phyloP scores from a whole-genome alignment of 1,284 basidiomycete species.

The Wallemia ichthyophaga region DNA sequence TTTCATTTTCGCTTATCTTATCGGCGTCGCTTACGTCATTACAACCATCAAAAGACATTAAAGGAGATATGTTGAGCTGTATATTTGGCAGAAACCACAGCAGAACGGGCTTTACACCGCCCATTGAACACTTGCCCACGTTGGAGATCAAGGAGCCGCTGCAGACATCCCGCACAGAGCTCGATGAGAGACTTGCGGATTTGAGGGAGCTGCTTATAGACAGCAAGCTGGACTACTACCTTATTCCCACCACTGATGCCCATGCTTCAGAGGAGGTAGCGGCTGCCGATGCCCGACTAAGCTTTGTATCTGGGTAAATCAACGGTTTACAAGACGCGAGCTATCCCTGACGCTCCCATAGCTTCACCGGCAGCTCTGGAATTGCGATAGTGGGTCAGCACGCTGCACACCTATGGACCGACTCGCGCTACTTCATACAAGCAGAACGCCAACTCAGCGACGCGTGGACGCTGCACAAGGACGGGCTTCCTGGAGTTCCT shows the following conservation, averaged over 20 bases:
- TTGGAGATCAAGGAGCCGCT: not conserved
- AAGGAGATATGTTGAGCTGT: not conserved
- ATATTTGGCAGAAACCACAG: not conserved
- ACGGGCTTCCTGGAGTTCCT: not conserved
- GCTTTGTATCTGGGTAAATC: slow-evolving; percentile 24
- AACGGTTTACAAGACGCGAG: slow-evolving; percentile 52
- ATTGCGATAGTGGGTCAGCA: slow-evolving; percentile 6
- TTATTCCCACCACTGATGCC: slow-evolving; percentile 19
- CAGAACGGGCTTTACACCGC: too few relatives aligned
- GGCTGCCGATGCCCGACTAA: not conserved
- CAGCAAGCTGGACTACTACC: slow-evolving; percentile 6
- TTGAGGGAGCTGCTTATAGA: slow-evolving; percentile 5
- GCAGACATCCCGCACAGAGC: not conserved
- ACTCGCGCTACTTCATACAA: slow-evolving; percentile 43
- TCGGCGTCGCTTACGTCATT: too few relatives aligned
- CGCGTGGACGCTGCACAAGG: not conserved
- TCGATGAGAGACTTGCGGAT: not conserved
- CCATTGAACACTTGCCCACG: not conserved
- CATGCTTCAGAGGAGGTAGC: slow-evolving; percentile 55
- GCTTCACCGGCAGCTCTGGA: slow-evolving; percentile 81
- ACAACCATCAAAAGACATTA: too few relatives aligned
- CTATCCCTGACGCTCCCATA: slow-evolving; percentile 25
- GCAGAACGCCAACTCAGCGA: slow-evolving; percentile 19
- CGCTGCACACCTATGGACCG: slow-evolving; percentile 19
- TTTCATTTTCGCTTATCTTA: too few relatives aligned